Base-by-base conservation (phyloP, 352 stramenopile species). In the Globisporangium recalcitrans region DNA sequence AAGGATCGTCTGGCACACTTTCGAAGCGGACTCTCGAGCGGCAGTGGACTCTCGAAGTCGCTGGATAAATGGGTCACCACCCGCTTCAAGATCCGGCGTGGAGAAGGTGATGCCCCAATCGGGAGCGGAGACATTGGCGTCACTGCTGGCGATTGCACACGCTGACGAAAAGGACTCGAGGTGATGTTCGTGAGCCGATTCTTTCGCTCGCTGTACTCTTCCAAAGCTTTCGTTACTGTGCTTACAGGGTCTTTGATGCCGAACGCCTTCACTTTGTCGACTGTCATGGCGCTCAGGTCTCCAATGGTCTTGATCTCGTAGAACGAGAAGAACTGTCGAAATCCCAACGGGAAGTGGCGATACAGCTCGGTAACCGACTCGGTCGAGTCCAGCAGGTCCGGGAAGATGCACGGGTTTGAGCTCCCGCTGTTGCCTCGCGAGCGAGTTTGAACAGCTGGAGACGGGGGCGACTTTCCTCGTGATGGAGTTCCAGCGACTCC, bases 251-350 rank as follows among this genome's bases (percentile, higher is more conserved):
- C 78, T 51, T 87, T 87, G 6, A 90, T 65, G 1, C 74, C 80
- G 38, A 93, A 80, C 22, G 73, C 75, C 42, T 72, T 74, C 26
- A 93, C 73, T 58, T 82, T 77, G 40, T 78, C 68, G 13, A 77
- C 42, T 0, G 68, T 54, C 61, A 85, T 76, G 0, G 72, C 63
- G 53, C 77, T 86, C 55, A 91, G 58, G 64, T 93, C 77, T 24
- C 84, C 80, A 29, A 93, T 74, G 0, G 82, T 91, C 34, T 80
- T 76, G 53, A 93, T 75, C 53, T 88, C 85, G 70, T 84, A 81
- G 11, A 85, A 86, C 21, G 71, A 73, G 31, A 85, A 79, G 44
- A 91, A 74, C 22, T 65, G 72, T 19, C 78, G 68, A 51, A 91
- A 87, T 5, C 58, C 67, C 24, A 83, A 65, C 0, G 84, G 75